Evolutionary conservation across 192 early-diverging fungal genomes (phyloP), one percentile per base, ranked within the genome.

Genomic region (Powellomyces hirtus): DNA sequence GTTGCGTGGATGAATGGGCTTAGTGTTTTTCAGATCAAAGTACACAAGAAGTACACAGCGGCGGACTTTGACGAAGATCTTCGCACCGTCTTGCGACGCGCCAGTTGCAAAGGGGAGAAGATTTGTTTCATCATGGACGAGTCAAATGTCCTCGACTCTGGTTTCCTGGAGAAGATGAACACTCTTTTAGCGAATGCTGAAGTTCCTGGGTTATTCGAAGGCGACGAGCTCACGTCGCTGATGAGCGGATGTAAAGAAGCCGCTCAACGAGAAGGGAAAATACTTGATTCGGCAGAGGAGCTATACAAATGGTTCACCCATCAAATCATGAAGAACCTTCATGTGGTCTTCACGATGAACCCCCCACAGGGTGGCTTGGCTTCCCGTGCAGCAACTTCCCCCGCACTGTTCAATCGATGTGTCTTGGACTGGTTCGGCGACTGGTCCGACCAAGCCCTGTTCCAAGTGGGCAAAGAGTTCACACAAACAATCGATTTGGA

Each of bases 1-100:
- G 97, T 96, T n/a, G 96, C 96, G 0, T 99, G 98, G 98, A 93
- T 99, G 94, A 99, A 99, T 74, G 97, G 97, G 33, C 77, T 98
- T 30, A 82, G 85, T 50, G 91, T 98, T 30, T 92, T 94, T 84
- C 97, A 99, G 75, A 90, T 98, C 78, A 94, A 96, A 77, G 96
- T 92, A n/a, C 94, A 99, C 75, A 92, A 92, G 77, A 91, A 96
- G 72, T 99, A 99, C 76, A 82, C 90, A 1, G 94, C 89, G 5
- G 90, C 87, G 13, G 98, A 98, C 75, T 99, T 99, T 81, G 98
- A 99, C 77, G 96, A 98, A 27, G 98, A 99, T 78, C 78, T 99
- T 50, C 84, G 96, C 33, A 76, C 73, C 5, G 94, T 99, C 7
- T 84, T 99, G 51, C 79, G 94, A 35, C 86, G 95, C 24, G 82